Evolutionary conservation across 139 green algal species (phyloP).

Genomic region (Chlamydomonas incerta): DNA sequence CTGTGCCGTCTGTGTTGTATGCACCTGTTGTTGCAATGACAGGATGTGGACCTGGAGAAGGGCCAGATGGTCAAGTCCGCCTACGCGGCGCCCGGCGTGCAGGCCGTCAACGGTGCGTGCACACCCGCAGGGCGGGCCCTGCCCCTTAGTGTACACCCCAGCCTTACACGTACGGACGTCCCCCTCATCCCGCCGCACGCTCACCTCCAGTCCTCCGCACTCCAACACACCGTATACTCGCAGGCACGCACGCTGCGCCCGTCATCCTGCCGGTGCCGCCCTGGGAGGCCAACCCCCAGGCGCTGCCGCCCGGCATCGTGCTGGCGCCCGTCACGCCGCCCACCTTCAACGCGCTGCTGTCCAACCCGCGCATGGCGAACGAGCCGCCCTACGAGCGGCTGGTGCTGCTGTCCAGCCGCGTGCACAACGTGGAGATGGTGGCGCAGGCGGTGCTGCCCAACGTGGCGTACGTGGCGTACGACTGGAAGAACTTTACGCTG

Average conservation of each 20-base stretch:
- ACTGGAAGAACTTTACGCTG: constrained; percentile 63
- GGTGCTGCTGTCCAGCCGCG: constrained; percentile 55
- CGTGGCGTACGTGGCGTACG: constrained; percentile 59
- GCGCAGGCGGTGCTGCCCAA: constrained; percentile 47
- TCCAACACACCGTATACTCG: too few relatives aligned
- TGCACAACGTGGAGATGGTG: constrained; percentile 43
- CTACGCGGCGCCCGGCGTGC: too few relatives aligned
- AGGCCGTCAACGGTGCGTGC: too few relatives aligned
- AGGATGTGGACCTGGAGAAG: too few relatives aligned
- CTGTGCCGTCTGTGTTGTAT: too few relatives aligned
- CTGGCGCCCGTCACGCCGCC: constrained; percentile 25
- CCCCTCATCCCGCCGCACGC: too few relatives aligned
- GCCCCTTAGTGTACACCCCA: too few relatives aligned
- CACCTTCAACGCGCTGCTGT: constrained; percentile 35
- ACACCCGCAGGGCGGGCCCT: too few relatives aligned
- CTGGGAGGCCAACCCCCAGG: constrained; percentile 8
- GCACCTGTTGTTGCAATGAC: too few relatives aligned
- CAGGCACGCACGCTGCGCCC: neutral
- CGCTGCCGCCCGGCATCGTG: constrained; percentile 32
- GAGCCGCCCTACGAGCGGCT: constrained; percentile 53
- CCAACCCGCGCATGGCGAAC: constrained; percentile 29
- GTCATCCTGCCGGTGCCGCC: neutral
- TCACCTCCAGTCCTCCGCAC: too few relatives aligned
- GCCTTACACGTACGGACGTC: too few relatives aligned
- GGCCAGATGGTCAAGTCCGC: too few relatives aligned